Evolutionary conservation across 2,329 filamentous ascomycete genomes (phyloP).

Genomic region (Sporothrix mexicana): DNA sequence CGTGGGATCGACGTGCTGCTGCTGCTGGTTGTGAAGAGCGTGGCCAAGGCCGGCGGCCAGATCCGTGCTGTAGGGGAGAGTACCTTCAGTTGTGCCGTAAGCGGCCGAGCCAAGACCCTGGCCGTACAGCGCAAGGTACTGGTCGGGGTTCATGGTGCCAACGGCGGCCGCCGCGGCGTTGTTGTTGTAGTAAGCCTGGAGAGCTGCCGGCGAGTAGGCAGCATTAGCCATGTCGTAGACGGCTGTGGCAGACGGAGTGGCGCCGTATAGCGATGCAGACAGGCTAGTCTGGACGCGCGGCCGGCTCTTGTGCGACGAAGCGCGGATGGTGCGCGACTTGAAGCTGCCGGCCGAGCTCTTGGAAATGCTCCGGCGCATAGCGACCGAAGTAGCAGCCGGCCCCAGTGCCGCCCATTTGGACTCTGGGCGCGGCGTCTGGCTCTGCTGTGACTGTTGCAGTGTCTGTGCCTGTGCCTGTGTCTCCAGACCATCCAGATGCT

Average conservation of each 20-base stretch:
- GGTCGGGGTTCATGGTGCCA: conserved; percentile 55
- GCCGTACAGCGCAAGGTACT: conserved; percentile 58
- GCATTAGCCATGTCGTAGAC: conserved; percentile 42
- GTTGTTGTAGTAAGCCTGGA: conserved; percentile 47
- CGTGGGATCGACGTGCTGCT: conserved; percentile 59
- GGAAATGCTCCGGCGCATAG: conserved; percentile 54
- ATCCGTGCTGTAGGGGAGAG: conserved; percentile 52
- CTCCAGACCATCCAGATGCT: conserved; percentile 55
- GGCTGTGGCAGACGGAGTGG: not conserved
- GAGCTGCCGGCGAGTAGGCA: conserved; percentile 35
- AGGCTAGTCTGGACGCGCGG: conserved; percentile 54
- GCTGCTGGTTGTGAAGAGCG: conserved; percentile 4
- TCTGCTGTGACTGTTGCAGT: conserved; percentile 21
- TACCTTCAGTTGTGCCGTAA: conserved; percentile 56
- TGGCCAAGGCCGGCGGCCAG: conserved; percentile 40
- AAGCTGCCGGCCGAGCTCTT: conserved; percentile 54
- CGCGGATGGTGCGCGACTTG: conserved; percentile 53
- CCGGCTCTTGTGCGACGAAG: conserved; percentile 51
- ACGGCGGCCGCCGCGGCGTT: conserved; percentile 46
- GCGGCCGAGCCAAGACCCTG: conserved; percentile 53
- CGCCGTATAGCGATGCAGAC: conserved; percentile 53
- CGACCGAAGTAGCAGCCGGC: conserved; percentile 46
- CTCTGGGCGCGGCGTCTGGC: conserved; percentile 16
- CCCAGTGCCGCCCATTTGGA: conserved; percentile 54
- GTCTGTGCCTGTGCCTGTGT: conserved; percentile 45